Evolutionary conservation across 163 green algal species (phyloP).

Genomic region (Coccomyxa subellipsoidea): DNA sequence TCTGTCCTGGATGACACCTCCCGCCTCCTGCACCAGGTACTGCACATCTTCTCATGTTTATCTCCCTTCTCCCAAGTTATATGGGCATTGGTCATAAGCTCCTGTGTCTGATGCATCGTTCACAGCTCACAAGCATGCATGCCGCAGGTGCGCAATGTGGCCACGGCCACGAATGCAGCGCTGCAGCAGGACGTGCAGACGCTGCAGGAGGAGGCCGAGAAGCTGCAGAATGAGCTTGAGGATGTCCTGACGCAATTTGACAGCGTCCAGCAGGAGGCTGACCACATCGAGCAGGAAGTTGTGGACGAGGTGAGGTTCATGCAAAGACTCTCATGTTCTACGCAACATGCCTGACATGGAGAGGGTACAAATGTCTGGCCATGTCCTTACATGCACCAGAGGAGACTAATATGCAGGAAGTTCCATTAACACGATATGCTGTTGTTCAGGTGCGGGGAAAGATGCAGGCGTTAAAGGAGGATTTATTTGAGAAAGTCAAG

Average conservation of each 20-base stretch:
- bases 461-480: slow-evolving; percentile 28
- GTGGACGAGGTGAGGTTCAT: slow-evolving; percentile 50
- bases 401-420: not conserved
- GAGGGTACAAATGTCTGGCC: no score
- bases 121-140: not conserved
- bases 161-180: slow-evolving; percentile 33
- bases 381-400: no score
- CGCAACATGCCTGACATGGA: no score
- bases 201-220: slow-evolving; percentile 22
- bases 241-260: slow-evolving; percentile 44
- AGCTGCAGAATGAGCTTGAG: slow-evolving; percentile 46
- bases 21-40: slow-evolving; percentile 50
- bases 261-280: slow-evolving; percentile 30
- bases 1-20: slow-evolving; percentile 58
- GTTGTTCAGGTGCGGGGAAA: slow-evolving; percentile 27
- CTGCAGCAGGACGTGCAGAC: slow-evolving; percentile 37
- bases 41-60: no score
- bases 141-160: slow-evolving; percentile 59
- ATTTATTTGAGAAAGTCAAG: slow-evolving; percentile 28
- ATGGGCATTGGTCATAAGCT: no score
- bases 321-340: no score
- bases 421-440: not conserved
- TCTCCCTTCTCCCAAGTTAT: no score
- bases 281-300: slow-evolving; percentile 44
- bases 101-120: no score